These are phyloP conservation scores for Exserohilum rostratum DNA, from an alignment of 2,329 filamentous ascomycete genomes.

Conservation along the genomic window DNA sequence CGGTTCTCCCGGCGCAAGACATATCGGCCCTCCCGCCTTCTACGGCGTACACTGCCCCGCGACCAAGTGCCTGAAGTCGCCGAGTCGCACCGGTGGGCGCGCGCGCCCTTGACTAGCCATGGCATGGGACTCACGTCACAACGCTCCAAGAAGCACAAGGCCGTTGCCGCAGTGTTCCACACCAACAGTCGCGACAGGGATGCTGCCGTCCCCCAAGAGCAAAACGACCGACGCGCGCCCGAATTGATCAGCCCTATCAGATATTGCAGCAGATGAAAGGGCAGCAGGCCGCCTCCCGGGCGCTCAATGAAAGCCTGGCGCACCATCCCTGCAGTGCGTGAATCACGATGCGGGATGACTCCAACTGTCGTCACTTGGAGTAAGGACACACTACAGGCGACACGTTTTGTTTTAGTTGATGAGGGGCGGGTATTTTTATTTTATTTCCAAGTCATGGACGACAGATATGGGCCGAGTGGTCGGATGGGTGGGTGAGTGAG, in stretches of 20 bases:
- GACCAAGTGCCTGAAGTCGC: conserved; percentile 36
- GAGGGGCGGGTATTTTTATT: too few relatives aligned
- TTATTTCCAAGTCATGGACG: too few relatives aligned
- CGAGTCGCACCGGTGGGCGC: conserved; percentile 34
- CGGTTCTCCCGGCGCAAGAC: conserved; percentile 26
- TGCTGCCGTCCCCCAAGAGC: conserved; percentile 15
- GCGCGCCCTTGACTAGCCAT: conserved; percentile 19
- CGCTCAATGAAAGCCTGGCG: conserved; percentile 14
- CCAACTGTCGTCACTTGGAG: conserved; percentile 7
- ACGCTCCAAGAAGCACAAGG: conserved; percentile 9
- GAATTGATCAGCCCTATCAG: conserved; percentile 43
- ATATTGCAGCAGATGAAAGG: conserved; percentile 27
- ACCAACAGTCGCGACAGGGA: conserved; percentile 30
- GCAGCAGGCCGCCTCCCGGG: conserved; percentile 13
- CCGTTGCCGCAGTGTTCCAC: conserved; percentile 21
- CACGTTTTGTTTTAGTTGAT: background rate
- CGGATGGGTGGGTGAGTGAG: too few relatives aligned
- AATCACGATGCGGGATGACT: conserved; percentile 31
- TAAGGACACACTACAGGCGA: background rate
- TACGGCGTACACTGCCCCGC: conserved; percentile 23
- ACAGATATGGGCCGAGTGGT: too few relatives aligned
- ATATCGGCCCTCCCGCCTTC: conserved; percentile 23
- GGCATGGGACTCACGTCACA: conserved; percentile 31
- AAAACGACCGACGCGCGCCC: conserved; percentile 37
- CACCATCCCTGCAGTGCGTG: background rate